Conservation (phyloP, 2,329 filamentous ascomycete species). For the Beauveria sp. region DNA sequence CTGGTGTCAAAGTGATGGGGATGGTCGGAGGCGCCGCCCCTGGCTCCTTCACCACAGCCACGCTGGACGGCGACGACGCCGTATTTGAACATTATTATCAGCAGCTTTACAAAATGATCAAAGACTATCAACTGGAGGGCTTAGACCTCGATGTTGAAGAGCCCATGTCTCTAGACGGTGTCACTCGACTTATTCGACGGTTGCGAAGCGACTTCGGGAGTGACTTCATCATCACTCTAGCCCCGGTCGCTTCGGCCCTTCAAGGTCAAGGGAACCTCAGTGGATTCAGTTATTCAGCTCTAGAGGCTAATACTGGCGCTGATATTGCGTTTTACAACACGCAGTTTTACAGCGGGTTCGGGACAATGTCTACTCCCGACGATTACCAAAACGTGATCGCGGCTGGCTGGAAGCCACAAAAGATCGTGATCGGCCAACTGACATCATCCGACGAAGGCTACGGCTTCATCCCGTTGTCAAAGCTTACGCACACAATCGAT, state of each 20-base stretch:
- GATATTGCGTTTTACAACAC: slow-evolving; percentile 76
- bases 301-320: slow-evolving; percentile 55
- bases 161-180: slow-evolving; percentile 54
- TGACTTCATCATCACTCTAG: slow-evolving; percentile 66
- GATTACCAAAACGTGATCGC: slow-evolving; percentile 39
- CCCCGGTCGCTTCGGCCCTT: slow-evolving; percentile 67
- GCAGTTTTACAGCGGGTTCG: slow-evolving; percentile 87
- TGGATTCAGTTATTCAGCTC: slow-evolving; percentile 66
- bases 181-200: slow-evolving; percentile 56
- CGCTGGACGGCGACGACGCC: slow-evolving; percentile 44
- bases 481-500: slow-evolving; percentile 32
- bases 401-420: slow-evolving; percentile 61
- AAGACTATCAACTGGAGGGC: slow-evolving; percentile 53
- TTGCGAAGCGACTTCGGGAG: slow-evolving; percentile 59
- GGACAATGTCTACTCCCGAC: slow-evolving; percentile 35
- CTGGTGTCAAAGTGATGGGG: slow-evolving; percentile 67
- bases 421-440: slow-evolving; percentile 69
- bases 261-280: slow-evolving; percentile 55
- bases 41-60: slow-evolving; percentile 54
- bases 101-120: slow-evolving; percentile 57
- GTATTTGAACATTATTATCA: slow-evolving; percentile 64
- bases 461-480: slow-evolving; percentile 36
- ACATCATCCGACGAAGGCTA: slow-evolving; percentile 64
- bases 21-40: slow-evolving; percentile 78
- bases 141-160: slow-evolving; percentile 76